Base-by-base conservation (phyloP, 2,329 filamentous ascomycete genomes). In the Dactylonectria macrodidyma region DNA sequence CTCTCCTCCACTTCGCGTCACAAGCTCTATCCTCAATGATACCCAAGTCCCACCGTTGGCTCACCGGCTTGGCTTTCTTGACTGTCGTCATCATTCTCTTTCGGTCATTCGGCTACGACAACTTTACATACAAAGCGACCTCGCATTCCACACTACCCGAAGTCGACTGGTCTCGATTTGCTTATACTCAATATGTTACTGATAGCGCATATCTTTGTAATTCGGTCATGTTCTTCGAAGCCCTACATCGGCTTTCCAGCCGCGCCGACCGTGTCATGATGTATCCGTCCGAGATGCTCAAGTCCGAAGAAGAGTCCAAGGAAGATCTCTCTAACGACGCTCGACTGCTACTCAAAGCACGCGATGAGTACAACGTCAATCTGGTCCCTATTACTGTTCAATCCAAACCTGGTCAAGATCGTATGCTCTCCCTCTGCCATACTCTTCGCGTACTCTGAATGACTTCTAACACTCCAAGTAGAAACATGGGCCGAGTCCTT, bases 401-500 rank as follows among this genome's bases (percentile, higher is more conserved):
- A 59, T 78, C 78, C 51, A 77, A 78, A 24, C 41, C 77, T 6
- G 78, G 78, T 11, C 69, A 66, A 24, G 83, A 84, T 61, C 59
- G 83, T 84, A 76, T 71, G 78, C 72, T n/a, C 1, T 34, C 8
- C 11, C 9, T n/a, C 3, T 22, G 26, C 7, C 19, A 4, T 16
- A 11, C 24, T 7, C 2, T 24, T 14, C 12, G 2, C 14, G 2
- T 48, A 30, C 3, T 19, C 10, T 16, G 3, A 50, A 34, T 16
- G 10, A n/a, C 10, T 12, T 7, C 22, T 67, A 6, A 68, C 50
- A 12, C 7, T 19, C 1, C 19, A 5, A 46, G 3, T 4, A 80
- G 83, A 80, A 19, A 89, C 89, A 1, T 92, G 90, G 90, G 87
- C 89, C 64, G 86, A 88, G 41, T 90, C 88, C 2, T 90, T 89